Evolutionary conservation across 2,329 filamentous ascomycete genomes (phyloP).

Genomic region (Ceratocystis cacaofunesta): DNA sequence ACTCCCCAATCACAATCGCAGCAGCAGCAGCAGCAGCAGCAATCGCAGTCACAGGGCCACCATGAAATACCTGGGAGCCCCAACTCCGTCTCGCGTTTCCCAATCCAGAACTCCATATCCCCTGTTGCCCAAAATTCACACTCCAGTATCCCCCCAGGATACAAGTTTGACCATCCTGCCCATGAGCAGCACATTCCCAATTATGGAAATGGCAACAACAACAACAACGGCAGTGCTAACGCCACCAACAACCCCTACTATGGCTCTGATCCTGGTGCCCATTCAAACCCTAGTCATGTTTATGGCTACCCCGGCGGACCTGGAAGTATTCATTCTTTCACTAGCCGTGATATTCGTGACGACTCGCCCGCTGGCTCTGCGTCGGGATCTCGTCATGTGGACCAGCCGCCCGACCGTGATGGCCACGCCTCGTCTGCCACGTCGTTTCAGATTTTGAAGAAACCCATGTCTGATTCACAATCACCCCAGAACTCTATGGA

Average conservation of each 20-base stretch:
- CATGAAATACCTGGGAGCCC: conserved; percentile 18
- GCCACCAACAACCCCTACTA: conserved; percentile 18
- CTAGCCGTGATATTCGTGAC: conserved; percentile 27
- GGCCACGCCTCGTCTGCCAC: conserved; percentile 24
- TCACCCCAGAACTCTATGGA: conserved; percentile 27
- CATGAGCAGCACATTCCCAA: conserved; percentile 19
- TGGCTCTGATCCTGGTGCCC: conserved; percentile 20
- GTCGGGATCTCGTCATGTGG: conserved; percentile 19
- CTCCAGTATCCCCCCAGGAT: conserved; percentile 19
- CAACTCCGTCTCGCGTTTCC: conserved; percentile 12
- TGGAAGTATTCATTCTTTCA: conserved; percentile 13
- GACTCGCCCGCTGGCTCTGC: conserved; percentile 24
- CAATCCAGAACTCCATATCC: conserved; percentile 18
- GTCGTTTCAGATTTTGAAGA: conserved; percentile 37
- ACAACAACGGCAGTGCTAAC: conserved; percentile 8
- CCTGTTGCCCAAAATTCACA: conserved; percentile 14
- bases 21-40: conserved; percentile 2
- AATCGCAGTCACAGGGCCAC: conserved; percentile 20
- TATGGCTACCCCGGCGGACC: conserved; percentile 19
- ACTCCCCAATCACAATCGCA: conserved; percentile 30
- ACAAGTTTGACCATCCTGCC: conserved; percentile 20
- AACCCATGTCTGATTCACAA: conserved; percentile 28
- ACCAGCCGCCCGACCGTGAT: conserved; percentile 19
- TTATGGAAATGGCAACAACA: conserved; percentile 18
- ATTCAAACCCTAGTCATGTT: conserved; percentile 17